Conservation (phyloP, 495 filamentous ascomycete species). For the Trichocladium uniseriatum region DNA sequence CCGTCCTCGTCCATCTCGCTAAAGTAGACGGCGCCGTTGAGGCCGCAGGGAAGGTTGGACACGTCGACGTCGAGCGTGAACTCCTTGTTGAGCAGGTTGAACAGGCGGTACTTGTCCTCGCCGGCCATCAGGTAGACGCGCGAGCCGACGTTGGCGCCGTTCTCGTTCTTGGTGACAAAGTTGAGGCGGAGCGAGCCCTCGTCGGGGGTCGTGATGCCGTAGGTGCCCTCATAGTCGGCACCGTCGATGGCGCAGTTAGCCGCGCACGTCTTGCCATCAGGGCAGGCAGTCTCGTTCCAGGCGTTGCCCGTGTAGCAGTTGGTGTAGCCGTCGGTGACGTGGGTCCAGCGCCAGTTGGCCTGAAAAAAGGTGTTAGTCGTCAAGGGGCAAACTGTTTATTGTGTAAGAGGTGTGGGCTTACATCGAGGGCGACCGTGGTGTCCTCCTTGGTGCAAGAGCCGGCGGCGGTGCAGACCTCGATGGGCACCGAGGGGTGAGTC, state of each 20-base stretch:
- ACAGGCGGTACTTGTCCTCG: slow-evolving; percentile 50
- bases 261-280: slow-evolving; percentile 46
- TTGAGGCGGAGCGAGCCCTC: slow-evolving; percentile 46
- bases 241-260: slow-evolving; percentile 54
- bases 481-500: slow-evolving; percentile 48
- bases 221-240: slow-evolving; percentile 50
- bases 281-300: slow-evolving; percentile 50
- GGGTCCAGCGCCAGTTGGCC: slow-evolving; percentile 62
- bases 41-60: slow-evolving; percentile 55
- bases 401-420: slow-evolving; percentile 3
- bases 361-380: too few relatives aligned
- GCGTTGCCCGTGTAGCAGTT: slow-evolving; percentile 57
- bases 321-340: slow-evolving; percentile 42
- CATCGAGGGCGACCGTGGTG: slow-evolving; percentile 49
- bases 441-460: slow-evolving; percentile 43
- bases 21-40: slow-evolving; percentile 65
- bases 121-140: slow-evolving; percentile 53
- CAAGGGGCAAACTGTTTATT: too few relatives aligned
- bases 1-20: slow-evolving; percentile 56
- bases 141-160: slow-evolving; percentile 50
- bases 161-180: slow-evolving; percentile 46
- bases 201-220: slow-evolving; percentile 48
- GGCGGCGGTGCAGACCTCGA: slow-evolving; percentile 41
- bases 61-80: slow-evolving; percentile 64
- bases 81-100: slow-evolving; percentile 57